Evolutionary conservation across 169 alveolate species (phyloP).

Genomic region (Babesia ovis): DNA sequence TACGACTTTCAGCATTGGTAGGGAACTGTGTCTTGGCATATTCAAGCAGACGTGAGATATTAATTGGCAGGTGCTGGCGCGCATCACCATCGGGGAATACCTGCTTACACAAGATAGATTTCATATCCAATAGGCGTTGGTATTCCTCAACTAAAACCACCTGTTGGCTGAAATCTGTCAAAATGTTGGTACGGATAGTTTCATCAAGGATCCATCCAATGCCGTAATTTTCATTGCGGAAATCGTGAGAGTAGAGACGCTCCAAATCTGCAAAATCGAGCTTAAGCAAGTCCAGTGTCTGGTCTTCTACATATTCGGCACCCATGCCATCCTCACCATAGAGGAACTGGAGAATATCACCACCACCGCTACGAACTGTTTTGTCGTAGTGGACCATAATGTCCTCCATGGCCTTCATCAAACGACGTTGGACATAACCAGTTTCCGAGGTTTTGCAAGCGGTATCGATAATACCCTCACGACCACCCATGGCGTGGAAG

Average conservation of each 20-base stretch:
- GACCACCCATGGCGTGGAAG: conserved; percentile 99
- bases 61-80: conserved; percentile 96
- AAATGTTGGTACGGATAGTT: conserved; percentile 64
- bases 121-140: conserved; percentile 74
- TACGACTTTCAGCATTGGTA: conserved; percentile 53
- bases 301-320: conserved; percentile 99
- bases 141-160: conserved; percentile 78
- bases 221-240: conserved; percentile 76
- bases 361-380: conserved; percentile 95
- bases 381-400: conserved; percentile 98
- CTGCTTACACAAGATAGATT: conserved; percentile 76
- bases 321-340: conserved; percentile 99
- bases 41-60: conserved; percentile 89
- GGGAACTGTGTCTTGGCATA: conserved; percentile 90
- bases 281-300: conserved; percentile 88
- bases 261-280: conserved; percentile 87
- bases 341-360: conserved; percentile 96
- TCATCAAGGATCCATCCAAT: conserved; percentile 78
- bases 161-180: conserved; percentile 80
- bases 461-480: conserved; percentile 99
- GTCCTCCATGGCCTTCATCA: conserved; percentile 99
- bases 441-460: conserved; percentile 99
- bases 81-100: conserved; percentile 93
- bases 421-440: conserved; percentile 99
- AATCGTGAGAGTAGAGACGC: conserved; percentile 75